Evolutionary conservation across 23 red algal genomes (phyloP).

Genomic region (Cyanidium caldarium): DNA sequence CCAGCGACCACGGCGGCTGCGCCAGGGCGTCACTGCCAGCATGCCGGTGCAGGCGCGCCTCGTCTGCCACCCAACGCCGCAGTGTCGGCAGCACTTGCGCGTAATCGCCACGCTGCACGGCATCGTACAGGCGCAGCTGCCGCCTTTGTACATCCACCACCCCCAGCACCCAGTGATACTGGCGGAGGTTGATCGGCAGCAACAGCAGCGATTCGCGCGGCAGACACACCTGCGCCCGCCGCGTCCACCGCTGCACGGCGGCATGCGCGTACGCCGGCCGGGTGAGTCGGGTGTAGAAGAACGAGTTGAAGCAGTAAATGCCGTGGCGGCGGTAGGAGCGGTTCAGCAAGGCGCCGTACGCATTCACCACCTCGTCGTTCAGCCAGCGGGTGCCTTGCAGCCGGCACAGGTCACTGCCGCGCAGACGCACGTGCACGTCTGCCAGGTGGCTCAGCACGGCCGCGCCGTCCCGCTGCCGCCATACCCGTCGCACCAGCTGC

Average conservation of each 20-base stretch:
- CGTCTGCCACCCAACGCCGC: conserved; percentile 38
- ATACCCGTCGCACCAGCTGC: neutral
- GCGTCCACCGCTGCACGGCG: conserved; percentile 36
- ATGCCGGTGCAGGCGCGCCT: too few relatives aligned
- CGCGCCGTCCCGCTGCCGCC: neutral
- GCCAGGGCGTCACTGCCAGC: conserved; percentile 40
- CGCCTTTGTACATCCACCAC: conserved; percentile 22
- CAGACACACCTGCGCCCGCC: conserved; percentile 11
- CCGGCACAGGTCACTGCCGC: conserved; percentile 26
- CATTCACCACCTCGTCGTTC: conserved; percentile 62
- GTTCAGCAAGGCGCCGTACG: conserved; percentile 52
- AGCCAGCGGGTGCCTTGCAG: conserved; percentile 38
- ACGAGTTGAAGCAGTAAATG: conserved; percentile 55
- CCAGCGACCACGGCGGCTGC: conserved; percentile 10
- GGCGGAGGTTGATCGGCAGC: conserved; percentile 44
- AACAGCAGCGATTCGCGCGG: conserved; percentile 26
- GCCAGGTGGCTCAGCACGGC: conserved; percentile 8
- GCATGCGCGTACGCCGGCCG: conserved; percentile 21
- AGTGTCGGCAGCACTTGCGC: conserved; percentile 14
- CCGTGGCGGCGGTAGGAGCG: conserved; percentile 1
- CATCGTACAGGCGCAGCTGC: conserved; percentile 35
- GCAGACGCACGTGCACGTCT: conserved; percentile 26
- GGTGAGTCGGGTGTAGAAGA: conserved; percentile 48
- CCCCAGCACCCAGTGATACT: conserved; percentile 59
- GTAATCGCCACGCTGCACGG: conserved; percentile 18